Conservation (phyloP, 176 grass and related monocot species). For the Saccharum officinarum region DNA sequence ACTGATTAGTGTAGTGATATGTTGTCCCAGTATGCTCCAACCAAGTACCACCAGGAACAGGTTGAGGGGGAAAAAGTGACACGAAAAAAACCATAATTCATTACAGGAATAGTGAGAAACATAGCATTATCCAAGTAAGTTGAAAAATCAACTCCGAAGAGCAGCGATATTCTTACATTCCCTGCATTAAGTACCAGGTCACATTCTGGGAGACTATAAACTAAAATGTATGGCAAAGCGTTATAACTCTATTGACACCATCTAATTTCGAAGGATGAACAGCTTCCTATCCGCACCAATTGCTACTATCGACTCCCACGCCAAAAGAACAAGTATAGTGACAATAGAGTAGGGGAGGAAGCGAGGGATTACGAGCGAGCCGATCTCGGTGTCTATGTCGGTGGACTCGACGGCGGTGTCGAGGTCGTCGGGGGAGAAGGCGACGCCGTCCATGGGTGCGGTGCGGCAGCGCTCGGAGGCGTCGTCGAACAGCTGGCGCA, state of each 20-base stretch:
- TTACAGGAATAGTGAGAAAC: conserved; percentile 8
- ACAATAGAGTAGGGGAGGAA: background rate
- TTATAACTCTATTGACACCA: background rate
- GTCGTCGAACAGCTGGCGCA: conserved; percentile 60
- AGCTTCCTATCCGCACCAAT: background rate
- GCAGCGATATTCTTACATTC: background rate
- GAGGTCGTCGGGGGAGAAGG: conserved; percentile 92
- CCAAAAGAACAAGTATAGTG: background rate
- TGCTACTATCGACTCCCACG: background rate
- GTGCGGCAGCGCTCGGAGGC: conserved; percentile 66
- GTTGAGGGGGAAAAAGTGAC: background rate
- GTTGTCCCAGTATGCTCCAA: background rate
- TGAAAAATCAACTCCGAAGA: background rate
- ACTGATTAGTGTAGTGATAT: background rate
- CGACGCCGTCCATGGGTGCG: conserved; percentile 74
- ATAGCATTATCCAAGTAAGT: background rate
- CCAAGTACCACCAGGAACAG: background rate
- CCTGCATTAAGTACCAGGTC: background rate
- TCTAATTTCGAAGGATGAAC: background rate
- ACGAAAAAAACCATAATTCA: background rate
- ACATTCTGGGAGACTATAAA: background rate
- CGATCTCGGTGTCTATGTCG: conserved; percentile 77
- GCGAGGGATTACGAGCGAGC: conserved; percentile 52
- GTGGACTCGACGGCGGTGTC: conserved; percentile 65
- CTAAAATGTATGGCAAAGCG: background rate